phyloP scores from a whole-genome alignment of 2,329 filamentous ascomycete species.

The Kalmusia sp. region DNA sequence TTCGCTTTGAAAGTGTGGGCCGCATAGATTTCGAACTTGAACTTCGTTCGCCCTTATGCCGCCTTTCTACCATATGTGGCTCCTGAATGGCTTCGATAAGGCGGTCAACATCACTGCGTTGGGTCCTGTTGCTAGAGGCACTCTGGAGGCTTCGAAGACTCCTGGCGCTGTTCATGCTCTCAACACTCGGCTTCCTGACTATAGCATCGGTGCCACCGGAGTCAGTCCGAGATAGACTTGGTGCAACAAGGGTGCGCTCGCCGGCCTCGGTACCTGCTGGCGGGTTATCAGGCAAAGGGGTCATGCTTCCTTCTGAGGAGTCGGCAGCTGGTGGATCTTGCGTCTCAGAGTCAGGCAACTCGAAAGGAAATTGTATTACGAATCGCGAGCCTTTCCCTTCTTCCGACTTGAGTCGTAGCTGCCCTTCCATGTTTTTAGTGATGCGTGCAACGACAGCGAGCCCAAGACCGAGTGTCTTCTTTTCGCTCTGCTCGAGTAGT shows the following conservation, averaged over 20 bases:
- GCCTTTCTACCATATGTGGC: conserved; percentile 50
- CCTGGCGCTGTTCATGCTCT: conserved; percentile 58
- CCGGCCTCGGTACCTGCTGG: conserved; percentile 41
- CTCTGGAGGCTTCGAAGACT: conserved; percentile 58
- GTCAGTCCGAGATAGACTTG: conserved; percentile 30
- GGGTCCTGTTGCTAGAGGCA: conserved; percentile 49
- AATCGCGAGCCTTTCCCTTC: conserved; percentile 83
- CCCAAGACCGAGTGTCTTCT: conserved; percentile 74
- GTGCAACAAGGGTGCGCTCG: conserved; percentile 68
- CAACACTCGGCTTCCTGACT: conserved; percentile 43
- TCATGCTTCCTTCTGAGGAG: conserved; percentile 28
- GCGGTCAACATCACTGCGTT: conserved; percentile 70
- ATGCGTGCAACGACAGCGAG: conserved; percentile 88
- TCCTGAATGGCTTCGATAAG: conserved; percentile 76
- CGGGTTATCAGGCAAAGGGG: conserved; percentile 23
- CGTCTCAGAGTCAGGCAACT: conserved; percentile 59
- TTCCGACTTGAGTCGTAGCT: conserved; percentile 83
- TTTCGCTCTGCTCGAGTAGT: conserved; percentile 38
- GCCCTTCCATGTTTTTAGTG: conserved; percentile 88
- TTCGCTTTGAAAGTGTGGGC: conserved; percentile 34
- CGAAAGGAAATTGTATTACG: conserved; percentile 79
- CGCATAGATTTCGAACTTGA: conserved; percentile 30
- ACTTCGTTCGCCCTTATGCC: conserved; percentile 23
- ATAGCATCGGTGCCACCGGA: conserved; percentile 21
- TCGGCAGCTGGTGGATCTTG: conserved; percentile 1